Percentiles rank a stretch among this genome's conserved stretches.
These are phyloP conservation scores for Trichophyton benhamiae DNA, from an alignment of 2,329 filamentous ascomycete genomes.

Conservation along the genomic window DNA sequence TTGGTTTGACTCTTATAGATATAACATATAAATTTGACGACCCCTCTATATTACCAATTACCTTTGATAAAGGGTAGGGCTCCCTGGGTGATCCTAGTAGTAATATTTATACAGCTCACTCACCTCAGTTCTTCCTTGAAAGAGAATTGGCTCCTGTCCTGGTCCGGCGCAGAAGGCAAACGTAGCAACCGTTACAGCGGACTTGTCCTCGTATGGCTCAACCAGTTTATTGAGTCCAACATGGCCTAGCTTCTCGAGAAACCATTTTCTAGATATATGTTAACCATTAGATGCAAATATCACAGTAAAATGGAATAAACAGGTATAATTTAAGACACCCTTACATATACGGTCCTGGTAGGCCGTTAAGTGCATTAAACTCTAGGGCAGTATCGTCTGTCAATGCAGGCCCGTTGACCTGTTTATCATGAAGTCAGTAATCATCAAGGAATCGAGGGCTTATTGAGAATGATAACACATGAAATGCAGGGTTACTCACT, in stretches of 20 bases:
- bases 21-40: not conserved
- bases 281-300: not conserved
- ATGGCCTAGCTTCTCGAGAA: slow-evolving; percentile 71
- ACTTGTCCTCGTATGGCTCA: slow-evolving; percentile 78
- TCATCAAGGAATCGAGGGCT: not conserved
- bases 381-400: slow-evolving; percentile 94
- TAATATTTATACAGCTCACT: not conserved
- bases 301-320: not conserved
- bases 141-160: slow-evolving; percentile 69
- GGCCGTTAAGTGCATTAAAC: slow-evolving; percentile 78
- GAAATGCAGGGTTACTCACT: slow-evolving; percentile 39
- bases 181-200: slow-evolving; percentile 85
- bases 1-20: not conserved
- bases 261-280: slow-evolving; percentile 65
- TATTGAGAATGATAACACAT: not conserved
- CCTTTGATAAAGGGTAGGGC: not conserved
- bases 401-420: slow-evolving; percentile 77
- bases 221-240: slow-evolving; percentile 82
- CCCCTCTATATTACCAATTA: not conserved
- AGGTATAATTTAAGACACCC: slow-evolving; percentile 21
- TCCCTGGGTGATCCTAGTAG: not conserved
- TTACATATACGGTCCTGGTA: slow-evolving; percentile 93
- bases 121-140: slow-evolving; percentile 80
- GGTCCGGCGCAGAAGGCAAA: slow-evolving; percentile 86
- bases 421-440: not conserved